Evolutionary conservation across 75 land plant species (phyloP), one percentile per base, ranked within the genome.

Genomic region (Isoetes taiwanensis): DNA sequence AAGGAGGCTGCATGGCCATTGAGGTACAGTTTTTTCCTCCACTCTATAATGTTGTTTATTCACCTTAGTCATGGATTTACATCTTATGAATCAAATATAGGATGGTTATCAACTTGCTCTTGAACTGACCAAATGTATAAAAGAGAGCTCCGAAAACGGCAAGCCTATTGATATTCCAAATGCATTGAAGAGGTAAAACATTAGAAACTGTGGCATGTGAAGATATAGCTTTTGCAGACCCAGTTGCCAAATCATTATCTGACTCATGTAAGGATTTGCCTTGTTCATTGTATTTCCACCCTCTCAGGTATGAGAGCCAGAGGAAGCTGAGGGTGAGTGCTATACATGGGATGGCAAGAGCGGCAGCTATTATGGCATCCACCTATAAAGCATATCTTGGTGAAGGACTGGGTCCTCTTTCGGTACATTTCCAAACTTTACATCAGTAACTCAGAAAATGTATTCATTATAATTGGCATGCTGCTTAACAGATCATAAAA

Each of bases 1-100:
- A 90, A 71, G 96, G 96, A 2, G 96, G 96, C 20, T 85, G 96
- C 37, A 90, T 90, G 96, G 96, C 96, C 20, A 90, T 90, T 72
- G 96, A 90, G 87, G 93, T 87, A 80, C 29, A 16, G 30, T 25
- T 26, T 0, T 53, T 42, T 23, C 28, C n/a, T 29, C 20, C 1
- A 23, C 41, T 31, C 8, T 43, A 20, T 55, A 16, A 38, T 28
- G 5, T 5, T 6, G 32, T 23, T 28, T 54, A 10, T 28, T 54
- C 5, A 54, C 43, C 52, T 34, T 52, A 58, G 42, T 26, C 31
- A 2, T 61, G 48, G 10, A 48, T 11, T 19, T 12, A 37, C 9
- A 37, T 37, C 9, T 12, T 53, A 3, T 30, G 50, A 21, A 29
- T 0, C 37, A 6, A n/a, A 54, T 70, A 24, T 61, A 87, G 90